Evolutionary conservation across 2,329 filamentous ascomycete genomes (phyloP).

Genomic region (Calonectria honghensis): DNA sequence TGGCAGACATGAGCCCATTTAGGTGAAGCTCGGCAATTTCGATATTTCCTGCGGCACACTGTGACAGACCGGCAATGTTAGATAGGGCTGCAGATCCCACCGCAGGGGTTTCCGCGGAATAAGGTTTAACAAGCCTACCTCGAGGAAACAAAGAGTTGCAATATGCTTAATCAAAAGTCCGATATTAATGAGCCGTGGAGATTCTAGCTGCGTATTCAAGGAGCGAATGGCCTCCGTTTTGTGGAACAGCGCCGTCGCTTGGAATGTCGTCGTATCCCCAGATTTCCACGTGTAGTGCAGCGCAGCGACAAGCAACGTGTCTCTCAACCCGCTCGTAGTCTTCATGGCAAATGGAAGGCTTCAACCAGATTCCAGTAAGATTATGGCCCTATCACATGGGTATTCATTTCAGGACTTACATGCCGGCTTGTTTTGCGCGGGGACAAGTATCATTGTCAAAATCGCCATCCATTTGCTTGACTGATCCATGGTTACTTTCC

Average conservation of each 20-base stretch:
- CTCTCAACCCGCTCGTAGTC: not conserved
- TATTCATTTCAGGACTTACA: slow-evolving; percentile 1
- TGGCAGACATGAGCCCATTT: not conserved
- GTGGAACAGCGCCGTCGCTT: slow-evolving; percentile 4
- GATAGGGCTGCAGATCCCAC: not conserved
- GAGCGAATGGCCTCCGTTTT: slow-evolving; percentile 11
- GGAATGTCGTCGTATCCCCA: not conserved
- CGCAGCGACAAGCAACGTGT: slow-evolving; percentile 17
- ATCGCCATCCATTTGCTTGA: not conserved
- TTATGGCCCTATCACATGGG: not conserved
- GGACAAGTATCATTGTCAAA: not conserved
- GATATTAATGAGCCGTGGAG: not conserved
- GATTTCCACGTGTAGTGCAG: slow-evolving; percentile 12
- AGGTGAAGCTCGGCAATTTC: not conserved
- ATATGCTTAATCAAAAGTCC: not conserved
- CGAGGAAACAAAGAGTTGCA: not conserved
- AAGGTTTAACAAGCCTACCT: not conserved
- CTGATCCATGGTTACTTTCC: not conserved
- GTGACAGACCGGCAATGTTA: not conserved
- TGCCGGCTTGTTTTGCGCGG: not conserved
- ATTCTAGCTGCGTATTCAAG: not conserved
- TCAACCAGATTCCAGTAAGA: not conserved
- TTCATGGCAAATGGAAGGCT: not conserved
- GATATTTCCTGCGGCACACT: slow-evolving; percentile 16
- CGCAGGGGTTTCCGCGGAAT: not conserved